Evolutionary conservation across 805 yeast species (phyloP), one percentile per base, ranked within the genome.

Genomic region (Sporopachydermia quercuum): DNA sequence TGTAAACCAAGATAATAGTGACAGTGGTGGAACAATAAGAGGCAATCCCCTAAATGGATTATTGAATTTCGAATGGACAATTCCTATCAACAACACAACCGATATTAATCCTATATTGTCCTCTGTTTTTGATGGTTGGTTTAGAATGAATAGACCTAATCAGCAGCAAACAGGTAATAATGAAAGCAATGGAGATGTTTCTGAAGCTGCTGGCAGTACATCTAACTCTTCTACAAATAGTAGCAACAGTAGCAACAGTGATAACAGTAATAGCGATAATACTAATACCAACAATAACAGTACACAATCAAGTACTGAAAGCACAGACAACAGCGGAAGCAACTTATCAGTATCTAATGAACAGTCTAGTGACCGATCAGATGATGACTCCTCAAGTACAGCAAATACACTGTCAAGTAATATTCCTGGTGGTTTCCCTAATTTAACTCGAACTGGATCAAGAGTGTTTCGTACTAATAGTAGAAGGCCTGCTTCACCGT

Each of bases 401-500:
- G 30, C 13, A 23, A 23, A 23, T 23, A 8, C n/a, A 8, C 13
- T n/a, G 8, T 23, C 30, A n/a, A 8, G 13, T 8, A 8, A 8
- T 23, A 8, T n/a, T 8, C 8, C 8, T n/a, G 30, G 30, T 23
- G 8, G 30, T 8, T 23, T 23, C 30, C 30, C 30, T 8, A 8
- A 8, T 23, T 23, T 23, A n/a, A n/a, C n/a, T n/a, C n/a, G n/a
- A n/a, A n/a, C n/a, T n/a, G n/a, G n/a, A n/a, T 8, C 13, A 8
- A 8, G 30, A 8, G 30, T 23, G n/a, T 23, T 23, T n/a, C 30
- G 30, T 23, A 23, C 30, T 8, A 8, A 23, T 8, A 23, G 13
- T 23, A 8, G 30, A 8, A 8, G 46, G 11, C 27, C 44, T 15
- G 13, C 42, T 15, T 6, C 43, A 38, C 17, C 44, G 38, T n/a